A percentile compares a stretch with the other conserved stretches of the same genome.
Conservation (phyloP, 2,329 filamentous ascomycete species). For the Falciphora oryzae region DNA sequence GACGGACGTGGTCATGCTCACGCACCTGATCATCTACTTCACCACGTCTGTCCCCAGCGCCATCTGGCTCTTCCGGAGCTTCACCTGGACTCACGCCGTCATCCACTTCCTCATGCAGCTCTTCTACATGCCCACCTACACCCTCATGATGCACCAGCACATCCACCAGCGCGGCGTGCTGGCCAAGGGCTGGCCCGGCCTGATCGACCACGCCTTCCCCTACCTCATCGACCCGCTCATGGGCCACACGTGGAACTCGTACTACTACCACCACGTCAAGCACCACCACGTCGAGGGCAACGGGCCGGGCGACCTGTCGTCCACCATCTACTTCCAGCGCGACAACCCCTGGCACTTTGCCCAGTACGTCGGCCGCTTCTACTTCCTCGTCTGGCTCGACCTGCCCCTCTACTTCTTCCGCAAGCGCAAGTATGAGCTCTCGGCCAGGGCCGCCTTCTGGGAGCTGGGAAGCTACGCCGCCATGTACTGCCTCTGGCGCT, state of each 20-base stretch:
- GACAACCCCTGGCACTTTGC: slow-evolving; percentile 61
- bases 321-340: slow-evolving; percentile 70
- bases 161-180: slow-evolving; percentile 72
- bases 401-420: slow-evolving; percentile 67
- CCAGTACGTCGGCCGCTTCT: slow-evolving; percentile 68
- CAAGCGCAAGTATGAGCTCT: slow-evolving; percentile 52
- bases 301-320: slow-evolving; percentile 68
- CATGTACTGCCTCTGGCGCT: slow-evolving; percentile 42
- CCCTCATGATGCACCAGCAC: slow-evolving; percentile 78
- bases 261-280: slow-evolving; percentile 82
- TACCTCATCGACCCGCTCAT: slow-evolving; percentile 71
- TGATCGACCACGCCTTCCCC: slow-evolving; percentile 62
- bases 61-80: slow-evolving; percentile 53
- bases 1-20: slow-evolving; percentile 73
- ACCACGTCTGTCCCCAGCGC: slow-evolving; percentile 65
- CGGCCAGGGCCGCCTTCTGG: slow-evolving; percentile 51
- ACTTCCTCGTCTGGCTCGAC: slow-evolving; percentile 68
- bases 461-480: slow-evolving; percentile 53
- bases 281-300: slow-evolving; percentile 79
- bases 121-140: slow-evolving; percentile 68
- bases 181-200: slow-evolving; percentile 18
- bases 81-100: slow-evolving; percentile 62
- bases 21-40: slow-evolving; percentile 68
- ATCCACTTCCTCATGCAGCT: slow-evolving; percentile 60
- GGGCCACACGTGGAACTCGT: slow-evolving; percentile 81